These are phyloP conservation scores for Avena sativa DNA, from an alignment of 176 grass and related monocot genomes.

Conservation along the genomic window DNA sequence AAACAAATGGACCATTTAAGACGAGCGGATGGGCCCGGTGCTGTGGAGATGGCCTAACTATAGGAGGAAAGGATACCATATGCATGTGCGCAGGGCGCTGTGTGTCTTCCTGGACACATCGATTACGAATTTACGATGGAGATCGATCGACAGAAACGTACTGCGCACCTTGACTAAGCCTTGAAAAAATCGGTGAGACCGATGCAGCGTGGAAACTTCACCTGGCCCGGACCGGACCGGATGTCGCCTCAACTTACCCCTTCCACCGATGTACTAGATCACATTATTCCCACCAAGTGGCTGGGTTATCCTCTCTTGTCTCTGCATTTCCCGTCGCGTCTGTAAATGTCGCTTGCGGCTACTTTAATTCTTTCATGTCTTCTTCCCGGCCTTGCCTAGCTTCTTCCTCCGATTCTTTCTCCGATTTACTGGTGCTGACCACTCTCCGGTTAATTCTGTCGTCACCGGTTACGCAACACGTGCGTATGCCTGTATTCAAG, in stretches of 20 bases:
- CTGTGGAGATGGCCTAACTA: no score
- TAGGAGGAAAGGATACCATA: no score
- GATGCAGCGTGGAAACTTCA: conserved; percentile 24
- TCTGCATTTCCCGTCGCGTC: background rate
- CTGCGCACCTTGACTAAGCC: conserved; percentile 34
- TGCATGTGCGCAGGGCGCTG: no score
- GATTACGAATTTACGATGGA: background rate
- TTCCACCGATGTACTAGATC: background rate
- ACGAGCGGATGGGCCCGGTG: no score
- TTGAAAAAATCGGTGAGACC: background rate
- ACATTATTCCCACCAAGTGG: background rate
- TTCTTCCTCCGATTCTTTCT: background rate
- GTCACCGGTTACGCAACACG: background rate
- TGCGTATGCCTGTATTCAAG: background rate
- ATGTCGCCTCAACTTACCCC: background rate
- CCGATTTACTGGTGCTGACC: background rate
- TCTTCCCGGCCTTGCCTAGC: background rate
- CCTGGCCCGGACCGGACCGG: background rate
- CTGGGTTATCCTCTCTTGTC: background rate
- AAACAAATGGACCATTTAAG: no score
- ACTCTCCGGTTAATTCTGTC: background rate
- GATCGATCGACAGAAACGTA: background rate
- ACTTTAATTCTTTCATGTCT: background rate
- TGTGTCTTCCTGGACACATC: no score
- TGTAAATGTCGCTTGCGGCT: background rate